Evolutionary conservation across 352 stramenopile genomes (phyloP), one percentile per base, ranked within the genome.

Genomic region (Globisporangium carolinianum): DNA sequence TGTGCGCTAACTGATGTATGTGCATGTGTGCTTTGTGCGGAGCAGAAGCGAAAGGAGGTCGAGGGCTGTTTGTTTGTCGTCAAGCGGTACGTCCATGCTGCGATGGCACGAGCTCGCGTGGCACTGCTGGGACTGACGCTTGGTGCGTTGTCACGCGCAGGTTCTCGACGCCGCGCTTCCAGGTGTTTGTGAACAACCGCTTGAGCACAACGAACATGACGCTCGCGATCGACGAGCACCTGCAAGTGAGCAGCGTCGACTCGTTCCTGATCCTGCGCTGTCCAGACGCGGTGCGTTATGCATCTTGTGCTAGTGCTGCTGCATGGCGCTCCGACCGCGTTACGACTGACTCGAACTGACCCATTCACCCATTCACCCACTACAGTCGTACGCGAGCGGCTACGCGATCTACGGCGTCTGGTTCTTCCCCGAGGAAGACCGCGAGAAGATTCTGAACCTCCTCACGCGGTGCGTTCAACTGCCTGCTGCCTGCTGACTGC

Each of bases 141-240:
- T 14, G 9, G 11, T 18, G 2, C 17, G 55, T 18, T 42, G 15
- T 36, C 18, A 17, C 6, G 5, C 6, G 32, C 38, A 91, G 83
- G 72, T 86, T 79, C 53, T 79, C 80, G 49, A 66, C 80, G 18
- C 85, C 85, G 38, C 80, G 77, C 51, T 92, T 91, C 68, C 85
- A 94, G 72, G 83, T 94, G 55, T 88, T 87, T 51, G 81, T 94
- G n/a, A 94, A 90, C 65, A 94, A 94, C 63, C 85, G 85, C n/a
- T 57, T 94, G 61, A 94, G 79, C 63, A 94, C 85, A 53, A 91
- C 79, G 50, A 94, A 94, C 62, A 87, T 94, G 76, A 82, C 76
- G 66, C 76, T 94, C 57, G 58, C 76, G 9, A 63, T 94, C 48
- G 75, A 90, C 57, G 81, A 75, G 36, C 66, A 70, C 58, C 73